phyloP scores from a whole-genome alignment of 768 basidiomycete species.

The Kwoniella newhampshirensis region DNA sequence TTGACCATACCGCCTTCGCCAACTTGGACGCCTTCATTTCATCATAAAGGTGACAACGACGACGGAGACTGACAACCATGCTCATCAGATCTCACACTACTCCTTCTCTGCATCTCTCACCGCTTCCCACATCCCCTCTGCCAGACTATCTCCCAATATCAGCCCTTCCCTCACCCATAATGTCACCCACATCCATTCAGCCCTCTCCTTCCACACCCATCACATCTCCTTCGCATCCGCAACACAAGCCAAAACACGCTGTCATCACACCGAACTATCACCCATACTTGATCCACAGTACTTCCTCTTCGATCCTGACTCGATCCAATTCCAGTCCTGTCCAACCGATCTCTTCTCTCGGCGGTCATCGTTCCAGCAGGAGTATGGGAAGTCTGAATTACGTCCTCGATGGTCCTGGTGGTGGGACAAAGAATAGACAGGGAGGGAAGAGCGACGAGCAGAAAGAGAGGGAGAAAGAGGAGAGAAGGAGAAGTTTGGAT shows the following conservation, averaged over 20 bases:
- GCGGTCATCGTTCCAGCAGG: slow-evolving; percentile 30
- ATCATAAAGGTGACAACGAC: not conserved
- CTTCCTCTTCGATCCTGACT: slow-evolving; percentile 43
- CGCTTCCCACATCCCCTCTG: slow-evolving; percentile 2
- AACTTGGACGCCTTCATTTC: not conserved
- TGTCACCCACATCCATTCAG: slow-evolving; percentile 14
- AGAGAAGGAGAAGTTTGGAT: slow-evolving; percentile 30
- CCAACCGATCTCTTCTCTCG: slow-evolving; percentile 25
- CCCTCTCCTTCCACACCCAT: slow-evolving; percentile 14
- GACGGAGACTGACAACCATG: slow-evolving; percentile 3
- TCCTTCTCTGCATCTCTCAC: slow-evolving; percentile 13
- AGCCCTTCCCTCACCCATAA: slow-evolving; percentile 13
- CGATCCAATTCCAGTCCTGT: slow-evolving; percentile 42
- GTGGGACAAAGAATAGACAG: too few species aligned
- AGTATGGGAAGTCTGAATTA: slow-evolving; percentile 29
- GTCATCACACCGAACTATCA: slow-evolving; percentile 33
- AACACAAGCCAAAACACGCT: slow-evolving; percentile 9
- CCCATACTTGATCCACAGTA: slow-evolving; percentile 44
- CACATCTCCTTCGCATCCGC: slow-evolving; percentile 11
- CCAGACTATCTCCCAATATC: not conserved
- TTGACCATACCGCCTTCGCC: too few species aligned
- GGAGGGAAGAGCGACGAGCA: not conserved
- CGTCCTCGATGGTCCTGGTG: not conserved
- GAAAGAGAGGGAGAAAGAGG: slow-evolving; percentile 18
- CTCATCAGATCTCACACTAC: slow-evolving; percentile 7